Conservation (phyloP, 1,284 basidiomycete genomes). For the Moesziomyces sp. region DNA sequence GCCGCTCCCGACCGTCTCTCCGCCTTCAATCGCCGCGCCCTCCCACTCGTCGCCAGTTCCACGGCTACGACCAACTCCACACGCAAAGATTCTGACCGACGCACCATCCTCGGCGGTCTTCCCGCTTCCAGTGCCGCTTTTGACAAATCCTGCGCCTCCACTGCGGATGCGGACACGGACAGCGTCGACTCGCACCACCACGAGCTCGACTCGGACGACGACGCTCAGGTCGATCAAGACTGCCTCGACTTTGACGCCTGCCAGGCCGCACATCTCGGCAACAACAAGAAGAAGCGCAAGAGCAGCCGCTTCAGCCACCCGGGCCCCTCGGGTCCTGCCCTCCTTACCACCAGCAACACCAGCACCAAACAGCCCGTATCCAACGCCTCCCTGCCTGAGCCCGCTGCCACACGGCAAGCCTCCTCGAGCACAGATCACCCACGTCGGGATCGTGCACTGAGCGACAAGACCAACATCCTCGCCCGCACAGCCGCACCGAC, state of each 20-base stretch:
- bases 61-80: not conserved
- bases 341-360: slow-evolving; percentile 1
- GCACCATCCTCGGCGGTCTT: too few species aligned
- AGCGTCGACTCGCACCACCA: slow-evolving; percentile 16
- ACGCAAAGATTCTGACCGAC: too few species aligned
- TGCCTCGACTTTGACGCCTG: slow-evolving; percentile 36
- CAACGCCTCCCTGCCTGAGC: not conserved
- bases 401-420: not conserved
- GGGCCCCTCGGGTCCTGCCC: not conserved
- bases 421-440: not conserved
- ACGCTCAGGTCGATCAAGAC: slow-evolving; percentile 28
- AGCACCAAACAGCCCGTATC: not conserved
- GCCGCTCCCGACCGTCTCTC: slow-evolving; percentile 15
- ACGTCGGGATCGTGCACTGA: slow-evolving; percentile 11
- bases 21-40: slow-evolving; percentile 16
- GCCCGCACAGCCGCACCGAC: not conserved
- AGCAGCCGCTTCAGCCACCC: slow-evolving; percentile 37
- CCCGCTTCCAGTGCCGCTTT: not conserved
- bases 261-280: slow-evolving; percentile 42
- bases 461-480: slow-evolving; percentile 15
- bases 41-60: slow-evolving; percentile 1
- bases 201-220: slow-evolving; percentile 6
- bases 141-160: not conserved
- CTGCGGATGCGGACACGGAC: slow-evolving; percentile 5
- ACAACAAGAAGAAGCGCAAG: slow-evolving; percentile 59